Percentiles rank a stretch among this genome's conserved stretches.
Evolutionary conservation across 2,329 filamentous ascomycete species (phyloP).

Genomic region (Huntiella omanensis): DNA sequence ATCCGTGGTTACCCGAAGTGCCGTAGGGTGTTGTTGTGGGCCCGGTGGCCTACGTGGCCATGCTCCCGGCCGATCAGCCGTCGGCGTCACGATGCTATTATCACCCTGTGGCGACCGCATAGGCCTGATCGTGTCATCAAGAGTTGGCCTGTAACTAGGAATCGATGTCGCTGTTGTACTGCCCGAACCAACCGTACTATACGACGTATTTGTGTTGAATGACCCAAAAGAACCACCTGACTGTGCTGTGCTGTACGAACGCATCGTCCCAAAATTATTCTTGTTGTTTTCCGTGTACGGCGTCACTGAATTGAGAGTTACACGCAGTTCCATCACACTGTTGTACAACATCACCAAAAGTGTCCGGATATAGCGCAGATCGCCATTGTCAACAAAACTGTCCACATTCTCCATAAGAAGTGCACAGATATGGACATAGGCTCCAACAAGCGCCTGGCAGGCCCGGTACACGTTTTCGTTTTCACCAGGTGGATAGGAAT

Average conservation of each 20-base stretch:
- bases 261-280: slow-evolving; percentile 3
- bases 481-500: slow-evolving; percentile 26
- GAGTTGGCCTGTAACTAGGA: slow-evolving; percentile 7
- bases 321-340: slow-evolving; percentile 47
- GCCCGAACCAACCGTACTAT: slow-evolving; percentile 1
- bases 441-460: slow-evolving; percentile 42
- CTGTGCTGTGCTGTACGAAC: not conserved
- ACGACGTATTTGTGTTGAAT: slow-evolving; percentile 2
- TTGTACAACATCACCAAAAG: slow-evolving; percentile 46
- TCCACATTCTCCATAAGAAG: slow-evolving; percentile 43
- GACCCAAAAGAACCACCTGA: not conserved
- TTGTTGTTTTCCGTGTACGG: slow-evolving; percentile 6
- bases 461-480: slow-evolving; percentile 46
- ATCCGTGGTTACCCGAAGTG: slow-evolving; percentile 38
- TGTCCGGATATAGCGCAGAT: slow-evolving; percentile 47
- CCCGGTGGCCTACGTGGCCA: slow-evolving; percentile 18
- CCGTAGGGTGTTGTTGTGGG: slow-evolving; percentile 30
- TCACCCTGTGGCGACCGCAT: slow-evolving; percentile 17
- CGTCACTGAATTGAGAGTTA: slow-evolving; percentile 25
- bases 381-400: slow-evolving; percentile 44
- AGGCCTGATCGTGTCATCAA: slow-evolving; percentile 30
- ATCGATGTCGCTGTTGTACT: slow-evolving; percentile 6
- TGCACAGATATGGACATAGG: slow-evolving; percentile 46
- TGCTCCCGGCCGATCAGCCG: slow-evolving; percentile 28
- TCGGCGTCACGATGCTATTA: slow-evolving; percentile 24